These are phyloP conservation scores for Paxillus rubicundulus DNA, from an alignment of 768 basidiomycete species.

Conservation along the genomic window DNA sequence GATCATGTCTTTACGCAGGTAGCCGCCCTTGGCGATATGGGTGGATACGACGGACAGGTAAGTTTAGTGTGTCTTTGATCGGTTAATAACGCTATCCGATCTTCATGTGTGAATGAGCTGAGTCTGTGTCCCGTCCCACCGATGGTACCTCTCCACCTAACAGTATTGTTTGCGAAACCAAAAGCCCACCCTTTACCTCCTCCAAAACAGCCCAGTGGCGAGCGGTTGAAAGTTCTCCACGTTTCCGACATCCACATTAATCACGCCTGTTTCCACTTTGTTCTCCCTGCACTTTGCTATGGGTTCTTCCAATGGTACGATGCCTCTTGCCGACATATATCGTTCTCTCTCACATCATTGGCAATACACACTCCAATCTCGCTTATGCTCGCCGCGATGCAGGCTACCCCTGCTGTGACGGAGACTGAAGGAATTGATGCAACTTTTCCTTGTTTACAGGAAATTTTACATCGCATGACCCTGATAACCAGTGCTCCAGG, in stretches of 20 bases:
- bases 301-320: slow-evolving; percentile 61
- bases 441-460: slow-evolving; percentile 69
- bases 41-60: slow-evolving; percentile 51
- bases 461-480: slow-evolving; percentile 71
- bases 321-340: slow-evolving; percentile 29
- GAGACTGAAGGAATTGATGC: slow-evolving; percentile 59
- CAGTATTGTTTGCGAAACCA: slow-evolving; percentile 49
- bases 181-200: slow-evolving; percentile 47
- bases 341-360: background rate
- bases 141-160: slow-evolving; percentile 42
- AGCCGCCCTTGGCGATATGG: slow-evolving; percentile 43
- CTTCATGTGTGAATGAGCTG: slow-evolving; percentile 35
- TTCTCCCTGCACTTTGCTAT: slow-evolving; percentile 61
- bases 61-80: background rate
- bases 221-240: slow-evolving; percentile 48
- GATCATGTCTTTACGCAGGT: slow-evolving; percentile 49
- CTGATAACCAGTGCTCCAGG: slow-evolving; percentile 64
- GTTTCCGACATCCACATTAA: slow-evolving; percentile 52
- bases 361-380: slow-evolving; percentile 55
- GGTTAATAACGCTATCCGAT: background rate
- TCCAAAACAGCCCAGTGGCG: slow-evolving; percentile 40
- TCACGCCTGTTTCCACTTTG: slow-evolving; percentile 7
- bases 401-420: slow-evolving; percentile 65
- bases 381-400: slow-evolving; percentile 53
- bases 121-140: slow-evolving; percentile 38